Conservation (phyloP, 2,329 filamentous ascomycete genomes). For the Fonsecaea erecta region DNA sequence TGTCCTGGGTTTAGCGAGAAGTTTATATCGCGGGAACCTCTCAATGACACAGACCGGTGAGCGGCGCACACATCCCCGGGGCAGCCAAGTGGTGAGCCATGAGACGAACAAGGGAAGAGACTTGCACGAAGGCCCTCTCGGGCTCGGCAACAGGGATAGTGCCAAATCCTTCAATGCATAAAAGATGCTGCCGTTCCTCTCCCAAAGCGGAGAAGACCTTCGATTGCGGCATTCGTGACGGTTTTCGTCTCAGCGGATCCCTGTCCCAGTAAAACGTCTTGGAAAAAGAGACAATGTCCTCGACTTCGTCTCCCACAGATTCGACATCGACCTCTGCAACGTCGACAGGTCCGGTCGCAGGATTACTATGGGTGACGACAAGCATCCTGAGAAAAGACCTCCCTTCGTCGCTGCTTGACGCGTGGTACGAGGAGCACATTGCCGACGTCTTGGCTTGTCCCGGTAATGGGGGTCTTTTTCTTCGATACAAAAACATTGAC, state of each 20-base stretch:
- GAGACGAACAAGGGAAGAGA: neutral
- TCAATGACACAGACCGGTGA: neutral
- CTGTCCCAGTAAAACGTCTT: neutral
- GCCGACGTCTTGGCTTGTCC: slow-evolving; percentile 22
- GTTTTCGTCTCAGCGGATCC: neutral
- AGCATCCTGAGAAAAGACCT: slow-evolving; percentile 24
- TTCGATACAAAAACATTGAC: slow-evolving; percentile 25
- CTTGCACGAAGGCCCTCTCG: neutral
- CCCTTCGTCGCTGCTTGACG: slow-evolving; percentile 16
- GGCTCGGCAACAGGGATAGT: neutral
- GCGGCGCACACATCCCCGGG: neutral
- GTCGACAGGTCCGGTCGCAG: slow-evolving; percentile 43
- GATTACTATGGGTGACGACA: slow-evolving; percentile 24
- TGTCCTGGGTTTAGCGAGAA: neutral
- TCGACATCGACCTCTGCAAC: slow-evolving; percentile 54
- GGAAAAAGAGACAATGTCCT: slow-evolving; percentile 1
- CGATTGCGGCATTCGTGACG: neutral
- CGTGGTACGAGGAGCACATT: slow-evolving; percentile 28
- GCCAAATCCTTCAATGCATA: neutral
- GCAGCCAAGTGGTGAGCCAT: neutral
- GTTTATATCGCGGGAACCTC: neutral
- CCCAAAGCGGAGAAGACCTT: neutral
- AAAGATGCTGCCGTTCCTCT: neutral
- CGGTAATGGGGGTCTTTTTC: slow-evolving; percentile 29
- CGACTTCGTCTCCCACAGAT: slow-evolving; percentile 45